These are phyloP conservation scores for Sonneratia alba DNA, from an alignment of 345 rosid species.

Conservation along the genomic window DNA sequence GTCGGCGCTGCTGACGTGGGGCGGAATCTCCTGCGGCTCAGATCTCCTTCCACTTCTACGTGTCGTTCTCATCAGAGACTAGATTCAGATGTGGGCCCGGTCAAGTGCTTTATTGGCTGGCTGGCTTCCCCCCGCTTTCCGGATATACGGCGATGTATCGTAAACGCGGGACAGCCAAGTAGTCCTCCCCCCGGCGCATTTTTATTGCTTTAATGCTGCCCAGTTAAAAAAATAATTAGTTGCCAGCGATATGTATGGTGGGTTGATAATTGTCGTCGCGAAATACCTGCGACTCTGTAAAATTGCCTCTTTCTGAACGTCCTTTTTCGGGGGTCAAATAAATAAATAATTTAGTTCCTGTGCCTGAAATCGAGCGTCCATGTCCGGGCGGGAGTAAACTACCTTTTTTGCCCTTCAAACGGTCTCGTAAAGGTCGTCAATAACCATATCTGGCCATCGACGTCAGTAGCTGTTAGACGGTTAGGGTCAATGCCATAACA, in stretches of 20 bases:
- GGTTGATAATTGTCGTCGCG: conserved; percentile 1
- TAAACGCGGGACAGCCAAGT: neutral
- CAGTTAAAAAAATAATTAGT: neutral
- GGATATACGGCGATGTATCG: neutral
- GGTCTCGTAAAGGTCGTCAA: no score
- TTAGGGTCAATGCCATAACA: no score
- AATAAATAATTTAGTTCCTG: neutral
- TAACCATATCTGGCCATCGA: no score
- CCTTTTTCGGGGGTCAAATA: neutral
- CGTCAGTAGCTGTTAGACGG: no score
- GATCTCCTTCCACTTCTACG: neutral
- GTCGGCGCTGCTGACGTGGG: neutral
- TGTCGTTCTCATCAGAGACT: neutral
- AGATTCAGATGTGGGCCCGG: neutral
- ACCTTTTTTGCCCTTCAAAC: neutral
- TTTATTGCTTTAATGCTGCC: neutral
- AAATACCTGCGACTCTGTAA: neutral
- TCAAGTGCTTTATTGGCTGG: neutral
- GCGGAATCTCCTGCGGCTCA: neutral
- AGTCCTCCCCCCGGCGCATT: neutral
- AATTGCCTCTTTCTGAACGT: neutral
- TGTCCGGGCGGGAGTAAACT: neutral
- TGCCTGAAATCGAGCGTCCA: neutral
- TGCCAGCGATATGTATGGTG: conserved; percentile 3
- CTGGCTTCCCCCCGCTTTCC: neutral